Conservation (phyloP, 306 rosid genomes). For the Pachyrhizus erosus region DNA sequence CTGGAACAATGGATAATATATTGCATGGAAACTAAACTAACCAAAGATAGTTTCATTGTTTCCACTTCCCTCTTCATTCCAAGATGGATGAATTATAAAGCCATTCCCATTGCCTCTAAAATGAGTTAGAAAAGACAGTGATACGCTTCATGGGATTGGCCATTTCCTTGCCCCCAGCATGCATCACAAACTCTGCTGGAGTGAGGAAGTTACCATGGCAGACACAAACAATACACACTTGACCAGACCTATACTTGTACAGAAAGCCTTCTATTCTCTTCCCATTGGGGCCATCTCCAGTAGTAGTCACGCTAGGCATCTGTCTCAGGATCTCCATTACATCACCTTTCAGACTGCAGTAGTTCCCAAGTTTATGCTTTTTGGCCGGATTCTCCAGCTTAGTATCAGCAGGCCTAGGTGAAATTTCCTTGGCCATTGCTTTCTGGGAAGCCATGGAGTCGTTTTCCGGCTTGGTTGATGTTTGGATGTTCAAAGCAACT, state of each 20-base stretch:
- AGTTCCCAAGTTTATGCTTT: slow-evolving; percentile 45
- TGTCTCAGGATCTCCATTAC: slow-evolving; percentile 51
- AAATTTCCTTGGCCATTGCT: slow-evolving; percentile 13
- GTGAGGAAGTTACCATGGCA: slow-evolving; percentile 75
- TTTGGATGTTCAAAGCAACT: neutral
- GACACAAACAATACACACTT: slow-evolving; percentile 67
- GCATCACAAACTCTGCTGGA: slow-evolving; percentile 67
- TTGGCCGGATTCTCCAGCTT: slow-evolving; percentile 40
- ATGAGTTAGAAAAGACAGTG: slow-evolving; percentile 45
- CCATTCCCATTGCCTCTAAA: slow-evolving; percentile 38
- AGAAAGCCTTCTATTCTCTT: slow-evolving; percentile 67
- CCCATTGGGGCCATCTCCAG: slow-evolving; percentile 69
- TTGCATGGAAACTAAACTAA: slow-evolving; percentile 16
- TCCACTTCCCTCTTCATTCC: slow-evolving; percentile 13
- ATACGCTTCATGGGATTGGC: slow-evolving; percentile 70
- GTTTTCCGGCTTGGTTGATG: slow-evolving; percentile 4
- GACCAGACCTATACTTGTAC: slow-evolving; percentile 57
- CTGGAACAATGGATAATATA: neutral
- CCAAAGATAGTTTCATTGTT: slow-evolving; percentile 1
- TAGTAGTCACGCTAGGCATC: slow-evolving; percentile 67
- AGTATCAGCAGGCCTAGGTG: neutral
- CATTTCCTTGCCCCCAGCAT: slow-evolving; percentile 66
- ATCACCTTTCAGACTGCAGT: slow-evolving; percentile 35
- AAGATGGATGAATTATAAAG: slow-evolving; percentile 29
- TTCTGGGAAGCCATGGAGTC: neutral